A percentile compares a stretch with the other conserved stretches of the same genome.
phyloP scores from a whole-genome alignment of 768 basidiomycete genomes.

The Amanita polypyramis region DNA sequence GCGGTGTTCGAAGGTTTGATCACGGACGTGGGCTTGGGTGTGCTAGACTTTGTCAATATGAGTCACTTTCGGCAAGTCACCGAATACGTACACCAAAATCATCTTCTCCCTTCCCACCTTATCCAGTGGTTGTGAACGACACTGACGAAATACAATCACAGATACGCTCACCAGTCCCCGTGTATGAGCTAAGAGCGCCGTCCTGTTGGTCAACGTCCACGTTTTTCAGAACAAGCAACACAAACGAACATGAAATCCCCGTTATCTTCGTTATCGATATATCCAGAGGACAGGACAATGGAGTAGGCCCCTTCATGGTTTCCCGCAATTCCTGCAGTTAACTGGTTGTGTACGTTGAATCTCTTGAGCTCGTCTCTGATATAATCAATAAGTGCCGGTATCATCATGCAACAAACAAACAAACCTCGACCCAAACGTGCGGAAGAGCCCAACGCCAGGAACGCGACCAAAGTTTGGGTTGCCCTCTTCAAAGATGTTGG shows the following conservation, averaged over 20 bases:
- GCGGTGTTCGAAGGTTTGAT: conserved; percentile 25
- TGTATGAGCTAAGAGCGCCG: conserved; percentile 21
- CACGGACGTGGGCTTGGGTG: conserved; percentile 14
- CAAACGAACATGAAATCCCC: conserved; percentile 28
- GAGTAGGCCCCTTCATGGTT: conserved; percentile 26
- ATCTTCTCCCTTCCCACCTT: background rate
- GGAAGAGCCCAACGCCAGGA: background rate
- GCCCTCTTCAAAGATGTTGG: background rate
- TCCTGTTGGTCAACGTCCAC: background rate
- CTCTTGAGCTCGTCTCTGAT: conserved; percentile 17
- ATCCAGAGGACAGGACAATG: conserved; percentile 27
- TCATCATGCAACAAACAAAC: background rate
- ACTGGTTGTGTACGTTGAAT: conserved; percentile 18
- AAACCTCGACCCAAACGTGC: background rate
- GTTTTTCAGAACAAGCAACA: background rate
- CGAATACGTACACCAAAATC: conserved; percentile 9
- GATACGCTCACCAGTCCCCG: conserved; percentile 25
- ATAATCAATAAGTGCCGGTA: background rate
- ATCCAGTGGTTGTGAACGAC: background rate
- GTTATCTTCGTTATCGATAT: conserved; percentile 29
- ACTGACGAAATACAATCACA: too few relatives aligned
- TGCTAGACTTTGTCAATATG: conserved; percentile 1
- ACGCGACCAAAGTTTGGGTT: conserved; percentile 1
- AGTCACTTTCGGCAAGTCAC: background rate
- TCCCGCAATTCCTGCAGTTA: conserved; percentile 26